A percentile compares a stretch with the other conserved stretches of the same genome.
These are phyloP conservation scores for Linnemannia hyalina DNA, from an alignment of 192 early-diverging fungal species.

Conservation along the genomic window DNA sequence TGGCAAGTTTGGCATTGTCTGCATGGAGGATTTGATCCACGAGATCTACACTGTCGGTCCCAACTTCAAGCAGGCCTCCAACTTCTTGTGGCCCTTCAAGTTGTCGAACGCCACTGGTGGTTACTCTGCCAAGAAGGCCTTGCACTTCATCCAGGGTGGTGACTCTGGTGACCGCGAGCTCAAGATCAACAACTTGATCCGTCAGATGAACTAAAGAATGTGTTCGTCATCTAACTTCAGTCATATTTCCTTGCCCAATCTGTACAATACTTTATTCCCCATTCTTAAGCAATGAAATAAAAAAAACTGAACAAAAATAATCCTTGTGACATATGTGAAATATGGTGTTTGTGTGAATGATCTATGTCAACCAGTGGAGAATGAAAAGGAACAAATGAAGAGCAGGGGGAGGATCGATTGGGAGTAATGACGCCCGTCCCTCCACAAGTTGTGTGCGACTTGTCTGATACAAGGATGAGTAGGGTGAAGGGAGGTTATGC, in stretches of 20 bases:
- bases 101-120: constrained; percentile 98
- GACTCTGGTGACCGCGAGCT: constrained; percentile 97
- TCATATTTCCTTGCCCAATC: not conserved
- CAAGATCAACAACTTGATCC: constrained; percentile 97
- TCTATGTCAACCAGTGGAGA: not conserved
- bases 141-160: constrained; percentile 98
- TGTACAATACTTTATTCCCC: not conserved
- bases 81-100: constrained; percentile 99
- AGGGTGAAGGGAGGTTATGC: not conserved
- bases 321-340: not conserved
- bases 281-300: not conserved
- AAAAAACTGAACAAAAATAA: not conserved
- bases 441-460: not conserved
- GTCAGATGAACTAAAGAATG: constrained; percentile 93
- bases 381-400: not conserved
- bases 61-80: constrained; percentile 97
- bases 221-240: not conserved
- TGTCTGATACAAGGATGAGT: not conserved
- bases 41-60: constrained; percentile 99
- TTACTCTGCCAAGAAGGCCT: constrained; percentile 92
- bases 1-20: constrained; percentile 96
- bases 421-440: not conserved
- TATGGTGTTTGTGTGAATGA: not conserved
- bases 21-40: constrained; percentile 98
- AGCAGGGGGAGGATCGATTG: not conserved